Evolutionary conservation across 2,329 filamentous ascomycete genomes (phyloP).

Genomic region (Calonectria naviculata): DNA sequence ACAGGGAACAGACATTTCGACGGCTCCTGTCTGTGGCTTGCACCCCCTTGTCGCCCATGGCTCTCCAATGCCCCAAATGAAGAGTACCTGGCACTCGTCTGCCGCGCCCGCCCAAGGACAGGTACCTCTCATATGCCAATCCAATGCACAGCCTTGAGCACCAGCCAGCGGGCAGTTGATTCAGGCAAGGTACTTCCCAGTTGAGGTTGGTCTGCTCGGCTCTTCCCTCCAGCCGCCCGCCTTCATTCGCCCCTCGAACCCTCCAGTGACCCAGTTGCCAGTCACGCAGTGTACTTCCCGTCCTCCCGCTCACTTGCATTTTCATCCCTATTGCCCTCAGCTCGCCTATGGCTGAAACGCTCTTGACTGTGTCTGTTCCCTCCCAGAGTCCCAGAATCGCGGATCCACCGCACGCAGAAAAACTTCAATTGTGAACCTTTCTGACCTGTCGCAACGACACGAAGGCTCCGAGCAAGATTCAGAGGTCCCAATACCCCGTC

Average conservation of each 20-base stretch:
- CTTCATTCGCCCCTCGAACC: conserved; percentile 15
- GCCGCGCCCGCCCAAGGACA: neutral
- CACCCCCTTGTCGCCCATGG: neutral
- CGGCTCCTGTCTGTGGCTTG: conserved; percentile 1
- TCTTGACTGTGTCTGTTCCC: conserved; percentile 1
- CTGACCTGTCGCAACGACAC: neutral
- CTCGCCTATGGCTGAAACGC: conserved; percentile 14
- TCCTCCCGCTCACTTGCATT: conserved; percentile 4
- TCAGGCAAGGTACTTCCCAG: neutral
- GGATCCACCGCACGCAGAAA: neutral
- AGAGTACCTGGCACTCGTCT: neutral
- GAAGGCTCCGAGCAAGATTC: neutral
- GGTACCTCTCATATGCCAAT: conserved; percentile 1
- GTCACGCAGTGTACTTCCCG: conserved; percentile 2
- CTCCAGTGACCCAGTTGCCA: neutral
- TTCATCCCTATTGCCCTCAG: conserved; percentile 9
- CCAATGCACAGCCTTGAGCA: neutral
- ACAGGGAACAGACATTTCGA: conserved; percentile 3
- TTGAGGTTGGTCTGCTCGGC: neutral
- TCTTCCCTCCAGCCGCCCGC: conserved; percentile 16
- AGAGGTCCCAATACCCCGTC: neutral
- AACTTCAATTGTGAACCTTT: neutral
- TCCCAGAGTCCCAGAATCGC: neutral
- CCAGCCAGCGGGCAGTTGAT: neutral
- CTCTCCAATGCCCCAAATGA: conserved; percentile 1